phyloP scores from a whole-genome alignment of 495 filamentous ascomycete species.

The Aspergillus ostianus region DNA sequence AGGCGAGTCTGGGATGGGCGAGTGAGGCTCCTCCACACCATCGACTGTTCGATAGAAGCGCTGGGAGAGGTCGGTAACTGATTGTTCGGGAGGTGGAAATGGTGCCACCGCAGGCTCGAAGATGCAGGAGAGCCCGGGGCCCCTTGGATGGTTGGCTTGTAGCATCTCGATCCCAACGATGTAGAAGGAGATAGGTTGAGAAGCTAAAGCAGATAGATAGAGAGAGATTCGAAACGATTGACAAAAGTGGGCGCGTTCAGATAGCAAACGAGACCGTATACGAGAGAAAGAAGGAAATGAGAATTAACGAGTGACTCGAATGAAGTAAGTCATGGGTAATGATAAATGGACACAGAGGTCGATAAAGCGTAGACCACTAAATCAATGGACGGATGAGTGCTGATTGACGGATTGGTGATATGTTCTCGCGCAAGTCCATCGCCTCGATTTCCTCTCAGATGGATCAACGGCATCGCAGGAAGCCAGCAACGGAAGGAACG shows the following conservation, averaged over 20 bases:
- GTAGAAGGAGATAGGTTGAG: not conserved
- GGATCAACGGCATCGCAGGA: not conserved
- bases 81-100: conserved; percentile 5
- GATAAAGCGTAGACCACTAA: not conserved
- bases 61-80: conserved; percentile 6
- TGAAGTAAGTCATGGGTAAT: conserved; percentile 16
- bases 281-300: conserved; percentile 17
- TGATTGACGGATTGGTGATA: not conserved
- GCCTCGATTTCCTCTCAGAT: not conserved
- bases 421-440: not conserved
- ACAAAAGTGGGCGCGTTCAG: not conserved
- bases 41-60: conserved; percentile 16
- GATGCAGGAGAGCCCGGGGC: not conserved
- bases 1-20: not conserved
- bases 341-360: conserved; percentile 10
- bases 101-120: conserved; percentile 4
- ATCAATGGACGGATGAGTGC: not conserved
- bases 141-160: not conserved
- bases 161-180: not conserved
- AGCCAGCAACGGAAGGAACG: conserved; percentile 14
- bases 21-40: not conserved
- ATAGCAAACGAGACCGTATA: conserved; percentile 1
- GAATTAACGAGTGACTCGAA: conserved; percentile 12
- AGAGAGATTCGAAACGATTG: not conserved
- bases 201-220: not conserved